A percentile compares a stretch with the other conserved stretches of the same genome.
Evolutionary conservation across 129 eudicot species (phyloP).

Genomic region (carrot (Daucus carota)): DH1_v3.0 NC_030386.2:28202501-28203000

Average conservation of each 20-base stretch:
- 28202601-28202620: conserved; percentile 29
- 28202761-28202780: conserved; percentile 41
- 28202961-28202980: conserved; percentile 31
- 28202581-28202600: conserved; percentile 36
- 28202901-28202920: conserved; percentile 18
- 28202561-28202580: conserved; percentile 40
- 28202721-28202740: conserved; percentile 41
- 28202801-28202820: conserved; percentile 46
- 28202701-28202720: conserved; percentile 30
- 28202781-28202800: conserved; percentile 27
- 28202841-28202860: conserved; percentile 29
- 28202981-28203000: conserved; percentile 37
- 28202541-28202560: conserved; percentile 46
- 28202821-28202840: conserved; percentile 42
- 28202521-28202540: conserved; percentile 34
- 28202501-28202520: conserved; percentile 36
- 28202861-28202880: conserved; percentile 38
- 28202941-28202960: conserved; percentile 19
- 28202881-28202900: conserved; percentile 23
- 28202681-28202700: conserved; percentile 27
- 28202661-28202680: conserved; percentile 46
- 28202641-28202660: conserved; percentile 39
- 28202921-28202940: conserved; percentile 10
- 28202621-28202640: conserved; percentile 37
- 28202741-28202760: conserved; percentile 41